Evolutionary conservation across 106 monocot genomes (phyloP).

Genomic region (Dioscorea dumetorum): DNA sequence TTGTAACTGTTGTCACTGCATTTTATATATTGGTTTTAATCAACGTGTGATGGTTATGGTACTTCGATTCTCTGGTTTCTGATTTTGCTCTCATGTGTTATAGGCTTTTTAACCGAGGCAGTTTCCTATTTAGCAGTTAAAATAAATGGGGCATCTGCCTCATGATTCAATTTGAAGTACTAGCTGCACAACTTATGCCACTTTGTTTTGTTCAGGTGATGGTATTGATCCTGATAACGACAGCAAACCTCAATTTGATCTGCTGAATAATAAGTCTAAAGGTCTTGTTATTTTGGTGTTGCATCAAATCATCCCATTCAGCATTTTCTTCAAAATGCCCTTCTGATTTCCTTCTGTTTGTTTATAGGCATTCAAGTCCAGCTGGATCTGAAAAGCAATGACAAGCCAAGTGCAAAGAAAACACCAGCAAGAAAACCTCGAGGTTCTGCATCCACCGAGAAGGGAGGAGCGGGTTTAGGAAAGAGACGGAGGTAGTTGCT

Average conservation of each 20-base stretch:
- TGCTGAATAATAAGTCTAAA: slow-evolving; percentile 55
- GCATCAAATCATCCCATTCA: not conserved
- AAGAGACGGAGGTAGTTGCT: slow-evolving; percentile 60
- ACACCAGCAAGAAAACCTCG: slow-evolving; percentile 41
- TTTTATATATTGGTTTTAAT: too few species aligned
- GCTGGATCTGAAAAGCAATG: slow-evolving; percentile 64
- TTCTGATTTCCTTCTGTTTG: not conserved
- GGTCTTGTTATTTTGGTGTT: slow-evolving; percentile 22
- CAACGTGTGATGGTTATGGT: too few species aligned
- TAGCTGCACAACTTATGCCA: too few species aligned
- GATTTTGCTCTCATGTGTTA: too few species aligned
- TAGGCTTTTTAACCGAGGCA: too few species aligned
- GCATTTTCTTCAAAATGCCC: not conserved
- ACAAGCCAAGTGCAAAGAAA: slow-evolving; percentile 37
- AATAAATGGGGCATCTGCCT: too few species aligned
- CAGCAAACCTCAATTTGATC: slow-evolving; percentile 48
- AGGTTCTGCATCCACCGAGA: slow-evolving; percentile 32
- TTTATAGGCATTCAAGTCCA: slow-evolving; percentile 73
- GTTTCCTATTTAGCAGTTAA: too few species aligned
- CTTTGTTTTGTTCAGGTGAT: slow-evolving; percentile 18
- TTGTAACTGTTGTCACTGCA: too few species aligned
- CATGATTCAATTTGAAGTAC: too few species aligned
- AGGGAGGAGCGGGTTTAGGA: slow-evolving; percentile 16
- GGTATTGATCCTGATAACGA: slow-evolving; percentile 14
- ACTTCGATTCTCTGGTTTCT: too few species aligned